Conservation (phyloP, 371 early-diverging fungal genomes). For the Mortierella polycephala region DNA sequence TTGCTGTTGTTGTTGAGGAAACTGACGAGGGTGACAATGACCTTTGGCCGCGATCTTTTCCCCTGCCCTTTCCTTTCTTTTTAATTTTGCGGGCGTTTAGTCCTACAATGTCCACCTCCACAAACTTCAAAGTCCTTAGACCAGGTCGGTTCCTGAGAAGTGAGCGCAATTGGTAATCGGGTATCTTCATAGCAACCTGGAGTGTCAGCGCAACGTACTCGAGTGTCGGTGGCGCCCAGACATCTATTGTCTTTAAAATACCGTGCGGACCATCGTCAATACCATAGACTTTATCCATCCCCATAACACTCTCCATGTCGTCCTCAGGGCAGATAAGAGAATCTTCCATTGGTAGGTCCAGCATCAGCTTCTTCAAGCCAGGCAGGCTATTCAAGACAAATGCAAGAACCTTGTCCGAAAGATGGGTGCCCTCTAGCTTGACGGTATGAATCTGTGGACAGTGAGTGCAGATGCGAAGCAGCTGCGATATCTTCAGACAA, state of each 20-base stretch:
- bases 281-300: background rate
- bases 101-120: slow-evolving; percentile 28
- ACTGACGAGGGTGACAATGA: no score
- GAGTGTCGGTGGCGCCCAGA: slow-evolving; percentile 5
- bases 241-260: slow-evolving; percentile 19
- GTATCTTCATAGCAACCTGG: slow-evolving; percentile 20
- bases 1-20: background rate
- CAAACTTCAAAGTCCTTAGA: slow-evolving; percentile 22
- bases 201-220: slow-evolving; percentile 19
- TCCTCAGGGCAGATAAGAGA: background rate
- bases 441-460: slow-evolving; percentile 24
- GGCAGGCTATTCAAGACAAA: slow-evolving; percentile 5
- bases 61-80: background rate
- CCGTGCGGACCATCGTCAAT: background rate
- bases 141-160: slow-evolving; percentile 10
- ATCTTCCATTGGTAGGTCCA: slow-evolving; percentile 23
- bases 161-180: slow-evolving; percentile 10
- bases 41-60: background rate
- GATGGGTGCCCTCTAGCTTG: slow-evolving; percentile 8
- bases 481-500: slow-evolving; percentile 7
- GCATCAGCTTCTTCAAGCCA: slow-evolving; percentile 4
- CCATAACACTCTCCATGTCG: background rate
- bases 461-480: slow-evolving; percentile 14
- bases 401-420: slow-evolving; percentile 8
- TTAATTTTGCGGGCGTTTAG: background rate